Conservation (phyloP, 331 rosid genomes). For the Rosa hybrid region DNA sequence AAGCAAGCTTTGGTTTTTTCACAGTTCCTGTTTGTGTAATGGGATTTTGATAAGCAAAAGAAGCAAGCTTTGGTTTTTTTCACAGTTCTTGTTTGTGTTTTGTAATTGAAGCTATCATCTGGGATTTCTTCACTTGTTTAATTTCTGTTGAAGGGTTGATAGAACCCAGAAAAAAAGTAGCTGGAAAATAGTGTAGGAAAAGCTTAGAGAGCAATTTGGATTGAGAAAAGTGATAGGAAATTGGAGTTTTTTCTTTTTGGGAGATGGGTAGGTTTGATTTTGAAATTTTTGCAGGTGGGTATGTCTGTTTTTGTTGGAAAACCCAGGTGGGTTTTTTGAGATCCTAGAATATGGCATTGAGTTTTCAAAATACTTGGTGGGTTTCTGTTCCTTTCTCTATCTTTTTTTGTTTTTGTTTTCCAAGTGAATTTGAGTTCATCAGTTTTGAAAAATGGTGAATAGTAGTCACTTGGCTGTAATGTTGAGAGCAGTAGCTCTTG, state of each 20-base stretch:
- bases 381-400: background rate
- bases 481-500: constrained; percentile 27
- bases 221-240: background rate
- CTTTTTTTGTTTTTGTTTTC: background rate
- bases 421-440: background rate
- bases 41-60: background rate
- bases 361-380: background rate
- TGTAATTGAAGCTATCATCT: background rate
- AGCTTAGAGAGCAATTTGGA: background rate
- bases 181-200: background rate
- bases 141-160: background rate
- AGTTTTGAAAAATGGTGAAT: background rate
- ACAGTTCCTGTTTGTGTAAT: constrained; percentile 1
- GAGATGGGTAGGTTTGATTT: constrained; percentile 32
- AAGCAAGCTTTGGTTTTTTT: background rate
- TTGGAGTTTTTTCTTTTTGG: background rate
- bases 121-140: background rate
- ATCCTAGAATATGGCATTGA: constrained; percentile 4
- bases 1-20: background rate
- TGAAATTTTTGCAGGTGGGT: constrained; percentile 10
- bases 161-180: constrained; percentile 2
- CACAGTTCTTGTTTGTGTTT: background rate
- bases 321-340: constrained; percentile 16
- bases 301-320: background rate
- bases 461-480: constrained; percentile 25